A percentile compares a stretch with the other conserved stretches of the same genome.
phyloP scores from a whole-genome alignment of 768 basidiomycete genomes.

The Tricholomella constricta region DNA sequence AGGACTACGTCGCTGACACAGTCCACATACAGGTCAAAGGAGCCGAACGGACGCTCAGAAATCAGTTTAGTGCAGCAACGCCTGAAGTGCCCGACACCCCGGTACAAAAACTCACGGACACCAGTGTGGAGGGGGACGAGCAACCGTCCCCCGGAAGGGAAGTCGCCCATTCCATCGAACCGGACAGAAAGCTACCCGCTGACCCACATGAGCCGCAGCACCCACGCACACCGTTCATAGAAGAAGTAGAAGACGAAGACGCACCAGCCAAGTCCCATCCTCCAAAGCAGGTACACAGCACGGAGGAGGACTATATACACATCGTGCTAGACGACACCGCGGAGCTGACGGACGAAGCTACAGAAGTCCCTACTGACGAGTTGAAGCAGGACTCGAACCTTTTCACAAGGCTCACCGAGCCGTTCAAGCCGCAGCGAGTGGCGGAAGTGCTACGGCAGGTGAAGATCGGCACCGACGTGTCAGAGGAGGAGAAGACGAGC shows the following conservation, averaged over 20 bases:
- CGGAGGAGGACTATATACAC: too few relatives aligned
- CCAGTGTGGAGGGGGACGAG: too few relatives aligned
- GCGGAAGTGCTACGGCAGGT: constrained; percentile 21
- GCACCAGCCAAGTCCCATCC: background rate
- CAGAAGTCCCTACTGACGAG: background rate
- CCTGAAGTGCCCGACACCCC: too few relatives aligned
- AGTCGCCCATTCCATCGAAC: too few relatives aligned
- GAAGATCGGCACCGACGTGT: constrained; percentile 32
- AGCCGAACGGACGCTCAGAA: background rate
- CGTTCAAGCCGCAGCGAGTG: too few relatives aligned
- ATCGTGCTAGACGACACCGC: background rate
- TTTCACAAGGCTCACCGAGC: constrained; percentile 24
- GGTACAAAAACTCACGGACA: too few relatives aligned
- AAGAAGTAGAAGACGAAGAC: too few relatives aligned
- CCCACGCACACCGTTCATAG: too few relatives aligned
- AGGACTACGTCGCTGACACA: constrained; percentile 24
- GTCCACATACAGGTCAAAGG: constrained; percentile 8
- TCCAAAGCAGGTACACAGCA: background rate
- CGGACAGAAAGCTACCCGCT: too few relatives aligned
- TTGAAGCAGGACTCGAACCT: constrained; percentile 5
- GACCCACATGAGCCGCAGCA: too few relatives aligned
- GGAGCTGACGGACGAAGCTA: background rate
- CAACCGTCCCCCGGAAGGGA: too few relatives aligned
- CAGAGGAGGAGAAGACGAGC: constrained; percentile 17
- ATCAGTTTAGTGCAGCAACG: too few relatives aligned